Base-by-base conservation (phyloP, 345 rosid genomes). In the Xanthoceras sorbifolium region DNA sequence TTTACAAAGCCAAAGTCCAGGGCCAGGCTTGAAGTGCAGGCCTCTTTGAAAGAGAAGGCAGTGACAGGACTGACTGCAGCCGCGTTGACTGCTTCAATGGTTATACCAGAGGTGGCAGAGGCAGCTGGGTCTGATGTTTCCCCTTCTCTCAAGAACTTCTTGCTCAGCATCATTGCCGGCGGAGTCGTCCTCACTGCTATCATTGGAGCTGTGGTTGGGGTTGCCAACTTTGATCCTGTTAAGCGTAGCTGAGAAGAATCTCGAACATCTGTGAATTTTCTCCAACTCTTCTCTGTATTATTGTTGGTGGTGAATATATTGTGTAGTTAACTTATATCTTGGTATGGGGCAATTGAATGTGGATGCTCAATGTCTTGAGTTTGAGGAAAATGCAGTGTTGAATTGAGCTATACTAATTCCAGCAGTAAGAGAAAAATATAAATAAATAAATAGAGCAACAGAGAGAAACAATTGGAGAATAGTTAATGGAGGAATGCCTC, bases 71-170 rank as follows among this genome's bases (percentile, higher is more conserved):
- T 91, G 79, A 91, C 94, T 0, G 97, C 98, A 0, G 94, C 90
- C 6, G 93, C 91, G 29, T 81, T 92, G 68, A 86, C 93, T 25
- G 90, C 92, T 73, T 88, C 97, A 1, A 92, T 92, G 97, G 79
- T 91, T 64, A 79, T 92, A 71, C 97, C 97, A 0, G 89, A 91
- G 54, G 87, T 89, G 9, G 98, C 97, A 17, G 91, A 89, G 79
- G 97, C 97, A 1, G 97, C 97, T 1, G 94, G 79, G n/a, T 0
- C 88, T 12, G 91, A 86, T 5, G 6, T 90, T 72, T 82, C 93
- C 64, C 97, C 97, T 31, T 94, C 98, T 25, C 97, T 92, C 81
- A 90, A 92, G 84, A 94, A 92, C 88, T 94, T 92, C 90, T 86
- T 94, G 93, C 92, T 91, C 71, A 94, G 98, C 83, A 90, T 92